These are phyloP conservation scores for Malus orientalis DNA, from an alignment of 306 rosid species.

Conservation along the genomic window DNA sequence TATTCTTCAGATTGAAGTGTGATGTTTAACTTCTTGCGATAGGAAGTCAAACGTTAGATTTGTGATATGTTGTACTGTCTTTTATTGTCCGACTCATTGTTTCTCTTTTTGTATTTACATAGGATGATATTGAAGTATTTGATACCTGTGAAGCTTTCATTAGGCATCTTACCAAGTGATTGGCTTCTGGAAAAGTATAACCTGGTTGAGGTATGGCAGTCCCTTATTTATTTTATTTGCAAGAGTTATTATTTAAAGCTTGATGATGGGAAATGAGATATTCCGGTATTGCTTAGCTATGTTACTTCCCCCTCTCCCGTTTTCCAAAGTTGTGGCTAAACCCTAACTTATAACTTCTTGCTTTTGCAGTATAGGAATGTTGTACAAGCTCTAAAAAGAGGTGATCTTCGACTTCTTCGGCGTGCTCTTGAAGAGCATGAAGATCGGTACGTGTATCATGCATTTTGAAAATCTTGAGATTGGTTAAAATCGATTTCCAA, in stretches of 20 bases:
- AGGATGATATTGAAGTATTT: constrained; percentile 95
- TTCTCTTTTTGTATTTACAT: constrained; percentile 12
- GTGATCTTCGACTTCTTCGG: constrained; percentile 89
- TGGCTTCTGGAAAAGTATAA: constrained; percentile 67
- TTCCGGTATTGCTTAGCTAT: neutral
- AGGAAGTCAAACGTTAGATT: neutral
- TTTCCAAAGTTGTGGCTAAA: neutral
- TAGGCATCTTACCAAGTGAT: constrained; percentile 77
- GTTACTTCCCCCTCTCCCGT: neutral
- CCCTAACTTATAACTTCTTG: neutral
- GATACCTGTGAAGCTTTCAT: constrained; percentile 95
- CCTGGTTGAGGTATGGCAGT: constrained; percentile 62
- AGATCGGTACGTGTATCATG: constrained; percentile 46
- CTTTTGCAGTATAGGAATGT: constrained; percentile 62
- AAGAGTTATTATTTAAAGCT: neutral
- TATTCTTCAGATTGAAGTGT: neutral
- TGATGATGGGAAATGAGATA: neutral
- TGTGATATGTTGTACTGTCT: neutral
- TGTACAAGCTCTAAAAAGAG: constrained; percentile 74
- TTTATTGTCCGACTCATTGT: constrained; percentile 5
- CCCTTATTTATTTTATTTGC: neutral
- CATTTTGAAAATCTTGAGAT: neutral
- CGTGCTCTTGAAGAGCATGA: constrained; percentile 78
- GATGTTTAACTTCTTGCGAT: neutral
- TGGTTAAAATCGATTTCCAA: neutral